These are phyloP conservation scores for Jimgerdemannia lactiflua DNA, from an alignment of 192 early-diverging fungal genomes.

Conservation along the genomic window DNA sequence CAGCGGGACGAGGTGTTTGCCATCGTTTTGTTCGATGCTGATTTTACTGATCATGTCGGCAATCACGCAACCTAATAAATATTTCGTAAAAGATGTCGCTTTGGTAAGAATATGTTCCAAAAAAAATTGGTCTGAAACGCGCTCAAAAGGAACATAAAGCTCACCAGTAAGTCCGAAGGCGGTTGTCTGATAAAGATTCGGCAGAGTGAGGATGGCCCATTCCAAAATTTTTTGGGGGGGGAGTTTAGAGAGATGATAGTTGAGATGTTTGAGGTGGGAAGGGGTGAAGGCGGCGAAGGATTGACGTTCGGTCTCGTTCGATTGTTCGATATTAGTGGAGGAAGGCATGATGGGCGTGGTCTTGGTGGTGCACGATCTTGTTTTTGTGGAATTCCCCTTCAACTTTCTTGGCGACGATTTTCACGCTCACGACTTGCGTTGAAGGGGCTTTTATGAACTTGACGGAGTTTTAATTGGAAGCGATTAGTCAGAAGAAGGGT, in stretches of 20 bases:
- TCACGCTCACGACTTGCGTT: too few species aligned
- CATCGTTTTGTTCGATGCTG: constrained; percentile 45
- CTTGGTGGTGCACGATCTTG: background rate
- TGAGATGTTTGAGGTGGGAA: constrained; percentile 70
- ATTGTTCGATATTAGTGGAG: constrained; percentile 19
- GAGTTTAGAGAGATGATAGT: constrained; percentile 66
- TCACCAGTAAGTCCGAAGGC: constrained; percentile 88
- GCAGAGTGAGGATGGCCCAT: constrained; percentile 83
- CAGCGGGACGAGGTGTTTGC: constrained; percentile 65
- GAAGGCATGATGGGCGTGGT: constrained; percentile 20
- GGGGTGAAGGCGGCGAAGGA: constrained; percentile 37
- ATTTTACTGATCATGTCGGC: constrained; percentile 82
- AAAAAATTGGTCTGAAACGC: background rate
- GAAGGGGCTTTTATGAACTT: too few species aligned
- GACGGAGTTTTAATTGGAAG: too few species aligned
- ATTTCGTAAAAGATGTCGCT: background rate
- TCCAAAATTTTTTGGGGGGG: constrained; percentile 77
- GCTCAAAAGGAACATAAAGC: background rate
- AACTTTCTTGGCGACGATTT: too few species aligned
- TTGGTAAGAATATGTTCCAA: background rate
- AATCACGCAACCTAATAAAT: constrained; percentile 63
- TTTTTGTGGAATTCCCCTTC: background rate
- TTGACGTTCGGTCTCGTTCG: constrained; percentile 1
- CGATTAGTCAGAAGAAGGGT: too few species aligned
- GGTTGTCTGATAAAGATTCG: constrained; percentile 86